These are phyloP conservation scores for Lomentospora prolificans DNA, from an alignment of 2,329 filamentous ascomycete genomes.

Conservation along the genomic window DNA sequence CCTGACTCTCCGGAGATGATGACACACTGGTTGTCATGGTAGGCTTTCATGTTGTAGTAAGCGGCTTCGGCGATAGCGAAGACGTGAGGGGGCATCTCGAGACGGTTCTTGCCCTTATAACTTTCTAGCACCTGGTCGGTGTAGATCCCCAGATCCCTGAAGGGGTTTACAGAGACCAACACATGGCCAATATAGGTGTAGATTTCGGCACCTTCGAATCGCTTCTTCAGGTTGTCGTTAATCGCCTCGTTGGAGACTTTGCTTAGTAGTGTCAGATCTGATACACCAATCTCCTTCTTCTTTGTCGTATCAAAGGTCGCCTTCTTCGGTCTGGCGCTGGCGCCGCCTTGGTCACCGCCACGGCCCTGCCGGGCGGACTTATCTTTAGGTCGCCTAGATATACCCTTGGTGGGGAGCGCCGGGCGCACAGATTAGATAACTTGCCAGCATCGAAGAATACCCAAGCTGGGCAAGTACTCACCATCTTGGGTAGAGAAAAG, in stretches of 20 bases:
- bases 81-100: constrained; percentile 92
- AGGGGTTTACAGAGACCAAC: constrained; percentile 96
- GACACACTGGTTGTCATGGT: constrained; percentile 97
- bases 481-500: constrained; percentile 2
- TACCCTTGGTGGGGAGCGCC: constrained; percentile 19
- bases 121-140: constrained; percentile 87
- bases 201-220: constrained; percentile 94
- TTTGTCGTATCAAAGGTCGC: constrained; percentile 92
- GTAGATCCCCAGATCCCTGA: constrained; percentile 95
- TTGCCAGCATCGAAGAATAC: no score
- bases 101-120: constrained; percentile 92
- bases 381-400: constrained; percentile 31
- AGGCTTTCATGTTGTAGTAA: constrained; percentile 99
- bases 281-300: constrained; percentile 99
- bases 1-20: constrained; percentile 99
- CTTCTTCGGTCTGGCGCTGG: constrained; percentile 70
- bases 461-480: no score
- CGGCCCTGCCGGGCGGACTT: constrained; percentile 27
- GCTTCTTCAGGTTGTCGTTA: constrained; percentile 97
- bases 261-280: constrained; percentile 92
- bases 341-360: constrained; percentile 25
- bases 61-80: constrained; percentile 93
- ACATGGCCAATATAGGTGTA: constrained; percentile 99
- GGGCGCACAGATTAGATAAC: neutral
- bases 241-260: constrained; percentile 99